Base-by-base conservation (phyloP, 129 eudicot species). In the Tagetes patula region DNA sequence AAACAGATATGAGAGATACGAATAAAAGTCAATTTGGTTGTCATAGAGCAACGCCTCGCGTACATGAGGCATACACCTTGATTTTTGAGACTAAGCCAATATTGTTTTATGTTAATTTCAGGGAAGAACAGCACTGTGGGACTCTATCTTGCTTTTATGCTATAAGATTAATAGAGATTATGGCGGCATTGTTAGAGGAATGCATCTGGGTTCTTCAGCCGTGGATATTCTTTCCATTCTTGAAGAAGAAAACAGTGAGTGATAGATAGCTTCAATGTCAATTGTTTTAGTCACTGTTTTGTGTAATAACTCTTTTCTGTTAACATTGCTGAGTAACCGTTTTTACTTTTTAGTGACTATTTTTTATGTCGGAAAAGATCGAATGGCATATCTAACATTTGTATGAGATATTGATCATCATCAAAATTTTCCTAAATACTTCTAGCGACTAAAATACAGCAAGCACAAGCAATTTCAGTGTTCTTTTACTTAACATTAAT, bases 51-150 rank as follows among this genome's bases (percentile, higher is more conserved):
- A 47, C 5, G 14, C 14, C 52, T 47, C 14, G 12, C 52, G 4
- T 47, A 47, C 3, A n/a, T 47, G 14, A 47, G 3, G 52, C 52
- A 1, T 11, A 4, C 2, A 4, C 52, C 52, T 47, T n/a, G 12
- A 3, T n/a, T 47, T 47, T 3, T 9, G 52, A 10, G 52, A 47
- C 52, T 6, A 3, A 40, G 5, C 3, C 43, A 4, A 40, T 3
- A 40, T 4, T 6, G 43, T 6, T 6, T 2, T 0, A 40, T 6
- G 20, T 55, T 36, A 43, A 70, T 85, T 81, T 46, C 89, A 95
- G 97, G 97, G 97, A 79, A 85, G 99, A 82, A 85, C 96, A 49
- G 96, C 97, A 43, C 81, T 95, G 41, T 95, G 99, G 99, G 99
- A 95, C 60, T 80, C 99, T n/a, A 77, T 90, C 60, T 82, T 95